Evolutionary conservation across 495 filamentous ascomycete genomes (phyloP), one percentile per base, ranked within the genome.

Genomic region (Massariosphaeria phaeospora): DNA sequence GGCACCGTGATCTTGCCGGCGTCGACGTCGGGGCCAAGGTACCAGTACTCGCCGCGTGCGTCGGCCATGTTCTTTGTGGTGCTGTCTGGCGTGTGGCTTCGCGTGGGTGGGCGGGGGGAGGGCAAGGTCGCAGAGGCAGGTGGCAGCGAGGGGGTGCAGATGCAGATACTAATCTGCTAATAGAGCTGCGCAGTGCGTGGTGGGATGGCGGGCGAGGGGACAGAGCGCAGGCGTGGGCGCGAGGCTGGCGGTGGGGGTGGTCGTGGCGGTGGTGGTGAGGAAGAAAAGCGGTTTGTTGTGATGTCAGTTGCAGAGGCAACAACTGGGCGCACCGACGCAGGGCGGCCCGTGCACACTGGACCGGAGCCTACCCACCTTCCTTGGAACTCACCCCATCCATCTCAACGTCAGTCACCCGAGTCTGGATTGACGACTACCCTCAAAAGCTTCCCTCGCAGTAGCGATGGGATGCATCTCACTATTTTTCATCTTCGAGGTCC

Each of bases 21-120:
- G 65, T 97, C 90, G 69, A 95, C 96, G 58, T 79, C 86, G 17
- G 84, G 72, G 50, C 87, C 79, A 30, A 97, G 79, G 67, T 96
- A 98, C 49, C 91, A 54, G 45, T 63, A 42, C 25, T 58, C 54
- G 3, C 44, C 61, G 7, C 26, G 35, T 15, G 35, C 25, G 25
- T 58, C 49, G 11, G 55, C 55, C 61, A 63, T 63, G 49, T 12
- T 40, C 17, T 40, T 17, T 15, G 7, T 38, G 35, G n/a, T 38
- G 34, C n/a, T n/a, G 34, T 38, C 5, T 12, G 5, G 34, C 3
- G 3, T 38, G n/a, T 17, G n/a, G n/a, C 20, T 6, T 38, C 34
- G n/a, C 6, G 6, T 6, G n/a, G 3, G 6, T 4, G 3, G 8
- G 38, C 38, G 15, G 17, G 24, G 24, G 7, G 38, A 5, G 38